Base-by-base conservation (phyloP, 1,284 basidiomycete genomes). In the Calocybe gambosa region DNA sequence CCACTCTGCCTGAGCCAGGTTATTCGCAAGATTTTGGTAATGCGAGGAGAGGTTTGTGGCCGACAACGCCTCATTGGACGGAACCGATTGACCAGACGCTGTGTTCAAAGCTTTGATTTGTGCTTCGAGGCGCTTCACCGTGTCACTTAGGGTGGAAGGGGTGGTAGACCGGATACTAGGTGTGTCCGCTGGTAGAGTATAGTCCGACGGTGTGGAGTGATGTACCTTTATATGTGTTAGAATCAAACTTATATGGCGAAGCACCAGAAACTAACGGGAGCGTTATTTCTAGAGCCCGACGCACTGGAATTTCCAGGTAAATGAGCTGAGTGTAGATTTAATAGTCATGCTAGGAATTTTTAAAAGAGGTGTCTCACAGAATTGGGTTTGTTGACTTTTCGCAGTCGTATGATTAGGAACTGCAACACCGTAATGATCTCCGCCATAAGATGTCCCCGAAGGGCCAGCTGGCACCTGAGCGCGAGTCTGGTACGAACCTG, bases 361-460 rank as follows among this genome's bases (percentile, higher is more conserved):
- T n/a, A 25, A n/a, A 9, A 23, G 0, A 16, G 8, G 5, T 34
- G 8, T 39, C 36, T 41, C 39, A 50, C 49, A 28, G n/a, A 29
- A 10, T 42, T 33, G n/a, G 19, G 41, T 20, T 26, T 23, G 28
- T 3, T 31, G 34, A 26, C 10, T 20, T 21, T 34, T 20, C 12
- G 28, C 26, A 26, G 29, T 10, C 15, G 46, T 42, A 8, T 40
- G 29, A 36, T 50, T 50, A 21, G 51, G 51, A 43, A 48, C 43
- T 7, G 43, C 31, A 28, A 35, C 19, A 10, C 29, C 39, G 31
- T 23, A 12, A 12, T 37, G 15, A 3, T 25, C 1, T 39, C 21
- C 23, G n/a, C 10, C 26, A 16, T 39, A 25, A 6, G 12, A 12
- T 34, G 31, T 35, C 4, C 4, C 9, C 13, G 34, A 23, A 13